A percentile compares a stretch with the other conserved stretches of the same genome.
phyloP scores from a whole-genome alignment of 73 alveolate genomes.

The Paramecium biaurelia region DNA sequence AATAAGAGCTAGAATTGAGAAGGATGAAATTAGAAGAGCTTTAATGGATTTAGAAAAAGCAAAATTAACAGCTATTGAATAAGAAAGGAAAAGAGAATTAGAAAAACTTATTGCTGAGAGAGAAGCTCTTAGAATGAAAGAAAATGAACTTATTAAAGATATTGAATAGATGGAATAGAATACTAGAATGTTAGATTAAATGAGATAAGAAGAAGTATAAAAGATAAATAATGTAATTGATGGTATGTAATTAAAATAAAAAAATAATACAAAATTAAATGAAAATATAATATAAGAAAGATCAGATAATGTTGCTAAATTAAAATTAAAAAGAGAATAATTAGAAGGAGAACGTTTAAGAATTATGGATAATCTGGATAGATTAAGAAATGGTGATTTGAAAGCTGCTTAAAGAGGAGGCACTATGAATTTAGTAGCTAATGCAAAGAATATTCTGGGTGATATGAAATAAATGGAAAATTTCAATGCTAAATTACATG shows the following conservation, averaged over 20 bases:
- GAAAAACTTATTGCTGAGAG: constrained; percentile 76
- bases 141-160: constrained; percentile 77
- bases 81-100: constrained; percentile 79
- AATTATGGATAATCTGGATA: constrained; percentile 74
- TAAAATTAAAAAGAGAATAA: constrained; percentile 72
- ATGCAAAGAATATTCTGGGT: constrained; percentile 60
- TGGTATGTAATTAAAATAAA: constrained; percentile 63
- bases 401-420: constrained; percentile 59
- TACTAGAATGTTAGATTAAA: constrained; percentile 57
- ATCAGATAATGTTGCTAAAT: constrained; percentile 78
- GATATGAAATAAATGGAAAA: constrained; percentile 61
- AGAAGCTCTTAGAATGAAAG: constrained; percentile 79
- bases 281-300: constrained; percentile 73
- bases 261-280: constrained; percentile 52
- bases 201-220: constrained; percentile 71
- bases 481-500: constrained; percentile 55
- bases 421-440: constrained; percentile 55
- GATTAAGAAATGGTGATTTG: constrained; percentile 58
- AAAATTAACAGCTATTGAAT: constrained; percentile 74
- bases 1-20: constrained; percentile 78
- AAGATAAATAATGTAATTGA: constrained; percentile 50
- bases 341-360: constrained; percentile 79
- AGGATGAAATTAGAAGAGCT: constrained; percentile 79
- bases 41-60: constrained; percentile 79
- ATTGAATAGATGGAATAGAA: constrained; percentile 72